Conservation (phyloP, 257 asterid species). For the Solanum habrochaites region DNA sequence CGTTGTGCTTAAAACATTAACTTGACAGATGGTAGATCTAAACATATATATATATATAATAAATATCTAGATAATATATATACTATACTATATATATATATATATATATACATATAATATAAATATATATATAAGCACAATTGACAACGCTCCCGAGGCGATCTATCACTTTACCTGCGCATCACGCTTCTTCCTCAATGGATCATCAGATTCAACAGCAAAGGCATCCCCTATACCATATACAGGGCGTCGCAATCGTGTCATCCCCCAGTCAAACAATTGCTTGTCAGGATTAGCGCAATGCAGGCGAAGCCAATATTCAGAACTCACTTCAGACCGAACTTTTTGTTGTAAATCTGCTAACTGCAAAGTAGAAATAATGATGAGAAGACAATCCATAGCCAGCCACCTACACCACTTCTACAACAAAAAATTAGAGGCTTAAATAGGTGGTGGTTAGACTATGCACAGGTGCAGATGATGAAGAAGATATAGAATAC, state of each 20-base stretch:
- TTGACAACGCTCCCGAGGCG: neutral
- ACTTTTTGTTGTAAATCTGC: constrained; percentile 74
- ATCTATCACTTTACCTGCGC: constrained; percentile 49
- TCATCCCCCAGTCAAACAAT: constrained; percentile 98
- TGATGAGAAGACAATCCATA: neutral
- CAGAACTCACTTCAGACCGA: constrained; percentile 83
- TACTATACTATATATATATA: too few species aligned
- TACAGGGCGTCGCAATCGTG: constrained; percentile 67
- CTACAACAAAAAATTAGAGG: neutral
- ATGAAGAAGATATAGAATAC: neutral
- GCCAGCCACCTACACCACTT: neutral
- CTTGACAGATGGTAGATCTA: neutral
- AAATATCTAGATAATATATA: too few species aligned
- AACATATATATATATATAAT: too few species aligned
- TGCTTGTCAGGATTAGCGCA: constrained; percentile 84
- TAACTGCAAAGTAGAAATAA: constrained; percentile 41
- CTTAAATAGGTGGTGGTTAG: neutral
- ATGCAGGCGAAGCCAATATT: constrained; percentile 87
- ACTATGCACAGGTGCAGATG: neutral
- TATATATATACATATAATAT: neutral
- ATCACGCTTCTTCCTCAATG: constrained; percentile 89
- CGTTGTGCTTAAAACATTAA: neutral
- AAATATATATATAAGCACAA: neutral
- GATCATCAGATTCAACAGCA: constrained; percentile 79
- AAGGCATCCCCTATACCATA: constrained; percentile 96